Percentiles rank a stretch among this genome's conserved stretches.
Evolutionary conservation across 2,329 filamentous ascomycete genomes (phyloP).

Genomic region (Botrytis byssoidea): DNA sequence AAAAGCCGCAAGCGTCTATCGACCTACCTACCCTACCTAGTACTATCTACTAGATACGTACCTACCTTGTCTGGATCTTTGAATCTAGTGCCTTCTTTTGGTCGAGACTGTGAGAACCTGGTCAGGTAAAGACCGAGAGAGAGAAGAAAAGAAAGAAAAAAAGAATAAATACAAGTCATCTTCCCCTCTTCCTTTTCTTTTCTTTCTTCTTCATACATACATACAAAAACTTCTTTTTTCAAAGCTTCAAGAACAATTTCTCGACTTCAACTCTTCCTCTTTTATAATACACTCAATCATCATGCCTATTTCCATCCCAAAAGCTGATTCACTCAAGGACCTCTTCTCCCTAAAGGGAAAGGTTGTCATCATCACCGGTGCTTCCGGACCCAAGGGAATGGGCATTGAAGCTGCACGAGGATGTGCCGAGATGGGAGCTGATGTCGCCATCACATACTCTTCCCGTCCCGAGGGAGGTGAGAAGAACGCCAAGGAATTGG

Average conservation of each 20-base stretch:
- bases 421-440: slow-evolving; percentile 62
- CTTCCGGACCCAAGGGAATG: slow-evolving; percentile 63
- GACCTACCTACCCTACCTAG: no score
- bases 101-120: not conserved
- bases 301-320: slow-evolving; percentile 58
- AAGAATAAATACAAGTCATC: slow-evolving; percentile 2
- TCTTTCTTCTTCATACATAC: not conserved
- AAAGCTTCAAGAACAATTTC: not conserved
- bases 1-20: not conserved
- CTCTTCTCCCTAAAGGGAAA: slow-evolving; percentile 61
- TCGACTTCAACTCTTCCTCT: not conserved
- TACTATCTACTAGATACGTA: not conserved
- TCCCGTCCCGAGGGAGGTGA: slow-evolving; percentile 60
- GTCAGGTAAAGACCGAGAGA: not conserved
- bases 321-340: slow-evolving; percentile 57
- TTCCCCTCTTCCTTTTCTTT: not conserved
- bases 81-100: not conserved
- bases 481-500: slow-evolving; percentile 63
- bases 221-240: not conserved
- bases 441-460: slow-evolving; percentile 66
- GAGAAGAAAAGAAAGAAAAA: not conserved
- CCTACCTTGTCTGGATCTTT: not conserved
- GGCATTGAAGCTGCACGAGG: slow-evolving; percentile 65
- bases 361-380: slow-evolving; percentile 62
- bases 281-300: slow-evolving; percentile 31